Base-by-base conservation (phyloP, 2,329 filamentous ascomycete genomes). In the Seiridium cupressi region DNA sequence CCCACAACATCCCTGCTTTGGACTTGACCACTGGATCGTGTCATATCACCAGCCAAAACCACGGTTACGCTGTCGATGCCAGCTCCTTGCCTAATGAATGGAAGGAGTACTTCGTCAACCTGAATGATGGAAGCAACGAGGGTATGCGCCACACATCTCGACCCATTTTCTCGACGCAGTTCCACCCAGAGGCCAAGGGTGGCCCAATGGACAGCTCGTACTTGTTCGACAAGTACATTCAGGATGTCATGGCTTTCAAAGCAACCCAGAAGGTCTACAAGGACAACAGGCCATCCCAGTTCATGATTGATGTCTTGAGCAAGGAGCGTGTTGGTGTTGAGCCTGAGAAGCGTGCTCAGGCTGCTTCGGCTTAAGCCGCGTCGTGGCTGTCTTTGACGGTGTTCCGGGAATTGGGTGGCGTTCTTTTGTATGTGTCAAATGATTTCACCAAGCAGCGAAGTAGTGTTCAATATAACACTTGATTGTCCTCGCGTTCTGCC, bases 1-100 rank as follows among this genome's bases (percentile, higher is more conserved):
- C 93, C 18, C 95, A 98, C 84, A 99, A 99, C 84, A 98, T 98
- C 70, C 95, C 95, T 7, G 93, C 93, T 62, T 82, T 98, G 61
- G 94, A 98, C 74, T 83, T 97, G 75, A 97, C 91, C 62, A 98
- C 94, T 44, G 94, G 95, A 60, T 92, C 94, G 77, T 98, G 95
- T 87, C 94, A 98, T 82, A 98, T 98, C 77, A 98, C 94, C 61
- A 93, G 89, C 76, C 95, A 99, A 83, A 98, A 98, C 81, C 95
- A 98, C 79, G 95, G 95, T 64, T 99, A 98, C 72, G 95, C 94
- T 48, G 91, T 99, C 61, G 94, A 98, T 72, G 86, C 91, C 5
- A 83, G 84, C 61, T 97, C 92, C 9, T 83, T 99, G 46, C 87
- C 91, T 58, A 81, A 79, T 59, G 93, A 97, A 44, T 99, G 93